Evolutionary conservation across 1,139 yeast genomes (phyloP).

Genomic region (Blastobotrys apis): DNA sequence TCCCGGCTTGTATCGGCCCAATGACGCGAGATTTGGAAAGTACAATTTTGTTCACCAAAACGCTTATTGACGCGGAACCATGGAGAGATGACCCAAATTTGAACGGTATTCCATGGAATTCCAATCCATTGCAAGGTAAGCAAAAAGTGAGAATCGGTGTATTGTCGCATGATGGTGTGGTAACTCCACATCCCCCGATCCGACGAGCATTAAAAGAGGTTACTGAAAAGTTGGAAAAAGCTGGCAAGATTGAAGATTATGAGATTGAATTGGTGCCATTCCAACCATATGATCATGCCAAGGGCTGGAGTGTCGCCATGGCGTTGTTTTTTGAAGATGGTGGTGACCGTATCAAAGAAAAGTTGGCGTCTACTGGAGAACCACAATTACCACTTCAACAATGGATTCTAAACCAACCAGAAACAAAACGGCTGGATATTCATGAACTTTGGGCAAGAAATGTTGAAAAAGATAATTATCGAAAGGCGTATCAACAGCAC

Average conservation of each 20-base stretch:
- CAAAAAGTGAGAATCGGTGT: slow-evolving; percentile 17
- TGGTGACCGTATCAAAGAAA: slow-evolving; percentile 38
- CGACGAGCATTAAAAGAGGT: slow-evolving; percentile 39
- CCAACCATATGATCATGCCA: slow-evolving; percentile 39
- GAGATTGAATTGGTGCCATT: slow-evolving; percentile 42
- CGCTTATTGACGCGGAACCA: slow-evolving; percentile 49
- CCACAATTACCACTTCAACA: slow-evolving; percentile 35
- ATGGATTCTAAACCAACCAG: slow-evolving; percentile 24
- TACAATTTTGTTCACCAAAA: slow-evolving; percentile 43
- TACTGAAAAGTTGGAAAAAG: slow-evolving; percentile 29
- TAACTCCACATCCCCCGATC: slow-evolving; percentile 50
- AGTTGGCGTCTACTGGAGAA: slow-evolving; percentile 44
- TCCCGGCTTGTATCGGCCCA: slow-evolving; percentile 20
- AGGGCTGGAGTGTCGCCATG: slow-evolving; percentile 39
- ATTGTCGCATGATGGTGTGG: slow-evolving; percentile 18
- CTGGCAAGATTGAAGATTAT: slow-evolving; percentile 30
- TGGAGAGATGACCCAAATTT: slow-evolving; percentile 54
- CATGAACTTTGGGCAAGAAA: slow-evolving; percentile 38
- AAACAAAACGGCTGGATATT: slow-evolving; percentile 25
- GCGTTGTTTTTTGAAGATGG: slow-evolving; percentile 48
- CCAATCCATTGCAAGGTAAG: slow-evolving; percentile 16
- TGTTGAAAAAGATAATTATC: slow-evolving; percentile 31
- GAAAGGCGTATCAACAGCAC: slow-evolving; percentile 33
- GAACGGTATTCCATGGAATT: slow-evolving; percentile 47
- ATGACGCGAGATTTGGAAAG: slow-evolving; percentile 16